phyloP scores from a whole-genome alignment of 805 yeast species.

The Wickerhamiella slavikovae region DNA sequence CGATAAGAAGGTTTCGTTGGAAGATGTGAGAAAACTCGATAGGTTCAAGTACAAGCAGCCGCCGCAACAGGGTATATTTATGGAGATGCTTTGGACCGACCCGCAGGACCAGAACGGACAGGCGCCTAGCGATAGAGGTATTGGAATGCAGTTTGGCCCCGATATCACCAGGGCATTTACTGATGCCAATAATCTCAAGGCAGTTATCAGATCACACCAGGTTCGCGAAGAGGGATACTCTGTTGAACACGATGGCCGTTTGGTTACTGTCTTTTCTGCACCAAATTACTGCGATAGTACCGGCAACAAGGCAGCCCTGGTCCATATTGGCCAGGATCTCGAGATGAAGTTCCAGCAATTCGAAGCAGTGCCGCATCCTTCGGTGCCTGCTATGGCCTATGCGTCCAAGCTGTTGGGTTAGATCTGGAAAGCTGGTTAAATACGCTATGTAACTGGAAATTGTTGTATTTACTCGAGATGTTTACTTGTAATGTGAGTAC shows the following conservation, averaged over 20 bases:
- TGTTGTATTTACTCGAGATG: too few species aligned
- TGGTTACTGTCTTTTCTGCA: slow-evolving; percentile 92
- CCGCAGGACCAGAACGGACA: slow-evolving; percentile 69
- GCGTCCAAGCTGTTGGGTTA: slow-evolving; percentile 22
- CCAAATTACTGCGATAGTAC: slow-evolving; percentile 93
- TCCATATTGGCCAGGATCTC: slow-evolving; percentile 38
- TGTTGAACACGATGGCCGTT: slow-evolving; percentile 64
- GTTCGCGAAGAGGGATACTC: slow-evolving; percentile 84
- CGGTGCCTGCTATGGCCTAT: slow-evolving; percentile 87
- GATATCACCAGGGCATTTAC: slow-evolving; percentile 74
- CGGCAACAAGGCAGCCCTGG: slow-evolving; percentile 79
- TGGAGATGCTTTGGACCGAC: slow-evolving; percentile 96
- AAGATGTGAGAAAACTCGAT: slow-evolving; percentile 52
- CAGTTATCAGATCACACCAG: slow-evolving; percentile 84
- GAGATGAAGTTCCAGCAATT: slow-evolving; percentile 39
- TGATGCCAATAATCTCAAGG: slow-evolving; percentile 45
- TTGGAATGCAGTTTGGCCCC: slow-evolving; percentile 93
- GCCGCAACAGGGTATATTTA: slow-evolving; percentile 75
- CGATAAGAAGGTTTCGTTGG: slow-evolving; percentile 44
- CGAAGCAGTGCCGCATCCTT: slow-evolving; percentile 76
- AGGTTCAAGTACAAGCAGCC: slow-evolving; percentile 59
- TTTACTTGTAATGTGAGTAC: too few species aligned
- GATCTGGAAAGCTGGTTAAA: neutral
- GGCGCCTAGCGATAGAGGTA: slow-evolving; percentile 79
- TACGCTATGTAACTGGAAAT: neutral